Evolutionary conservation across 371 early-diverging fungal genomes (phyloP).

Genomic region (Rhizopus sp.): DNA sequence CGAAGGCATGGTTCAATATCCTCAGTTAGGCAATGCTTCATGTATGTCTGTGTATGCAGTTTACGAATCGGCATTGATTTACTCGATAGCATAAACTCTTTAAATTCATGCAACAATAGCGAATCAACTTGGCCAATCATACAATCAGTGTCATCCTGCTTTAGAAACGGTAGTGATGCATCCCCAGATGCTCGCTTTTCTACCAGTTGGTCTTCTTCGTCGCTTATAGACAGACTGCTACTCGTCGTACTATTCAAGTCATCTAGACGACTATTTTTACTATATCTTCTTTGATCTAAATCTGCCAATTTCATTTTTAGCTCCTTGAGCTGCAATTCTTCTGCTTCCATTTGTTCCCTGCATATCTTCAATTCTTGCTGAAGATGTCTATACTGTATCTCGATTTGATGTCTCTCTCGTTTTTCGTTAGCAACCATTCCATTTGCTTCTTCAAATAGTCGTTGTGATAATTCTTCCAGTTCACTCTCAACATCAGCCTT

Average conservation of each 20-base stretch:
- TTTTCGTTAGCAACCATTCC: slow-evolving; percentile 83
- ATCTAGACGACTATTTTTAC: neutral
- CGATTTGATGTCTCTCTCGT: slow-evolving; percentile 49
- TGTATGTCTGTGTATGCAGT: slow-evolving; percentile 50
- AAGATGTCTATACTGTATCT: slow-evolving; percentile 47
- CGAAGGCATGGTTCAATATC: slow-evolving; percentile 85
- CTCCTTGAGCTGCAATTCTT: slow-evolving; percentile 70
- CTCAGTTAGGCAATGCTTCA: slow-evolving; percentile 70
- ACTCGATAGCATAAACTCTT: slow-evolving; percentile 66
- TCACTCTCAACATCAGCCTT: slow-evolving; percentile 83
- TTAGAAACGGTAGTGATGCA: slow-evolving; percentile 10
- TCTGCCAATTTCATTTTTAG: slow-evolving; percentile 60
- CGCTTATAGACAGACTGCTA: neutral
- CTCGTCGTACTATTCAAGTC: neutral
- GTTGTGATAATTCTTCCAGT: slow-evolving; percentile 82
- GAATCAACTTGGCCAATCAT: slow-evolving; percentile 19
- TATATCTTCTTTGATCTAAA: slow-evolving; percentile 22
- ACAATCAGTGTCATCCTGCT: neutral
- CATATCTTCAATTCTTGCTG: slow-evolving; percentile 55
- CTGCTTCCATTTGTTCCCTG: slow-evolving; percentile 60
- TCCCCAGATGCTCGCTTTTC: slow-evolving; percentile 21
- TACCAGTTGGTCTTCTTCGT: neutral
- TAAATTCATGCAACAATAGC: slow-evolving; percentile 69
- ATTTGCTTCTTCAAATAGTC: slow-evolving; percentile 90
- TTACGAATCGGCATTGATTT: slow-evolving; percentile 58